These are phyloP conservation scores for Tylopilus sp. DNA, from an alignment of 768 basidiomycete genomes.

Conservation along the genomic window DNA sequence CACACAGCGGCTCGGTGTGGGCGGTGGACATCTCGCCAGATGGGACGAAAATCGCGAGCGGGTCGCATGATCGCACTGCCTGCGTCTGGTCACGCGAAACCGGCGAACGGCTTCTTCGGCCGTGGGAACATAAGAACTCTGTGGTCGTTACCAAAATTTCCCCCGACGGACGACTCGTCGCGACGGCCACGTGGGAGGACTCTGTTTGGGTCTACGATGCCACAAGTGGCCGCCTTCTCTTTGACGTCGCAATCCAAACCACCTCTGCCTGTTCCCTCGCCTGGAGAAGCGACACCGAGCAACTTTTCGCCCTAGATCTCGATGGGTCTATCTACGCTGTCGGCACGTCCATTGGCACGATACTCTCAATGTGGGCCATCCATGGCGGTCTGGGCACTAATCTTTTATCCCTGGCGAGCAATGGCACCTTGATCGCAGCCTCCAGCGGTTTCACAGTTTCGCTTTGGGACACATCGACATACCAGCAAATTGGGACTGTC, in stretches of 20 bases:
- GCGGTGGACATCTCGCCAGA: too few relatives aligned
- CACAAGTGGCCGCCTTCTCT: not conserved
- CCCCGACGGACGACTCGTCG: too few relatives aligned
- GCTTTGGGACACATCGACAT: too few relatives aligned
- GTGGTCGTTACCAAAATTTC: not conserved
- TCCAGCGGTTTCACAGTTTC: too few relatives aligned
- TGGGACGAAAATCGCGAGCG: too few relatives aligned
- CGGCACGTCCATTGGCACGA: not conserved
- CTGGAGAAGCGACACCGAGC: not conserved
- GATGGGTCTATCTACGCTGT: not conserved
- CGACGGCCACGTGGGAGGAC: too few relatives aligned
- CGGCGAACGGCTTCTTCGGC: not conserved
- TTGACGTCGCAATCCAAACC: not conserved
- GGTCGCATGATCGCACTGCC: too few relatives aligned
- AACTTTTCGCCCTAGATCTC: not conserved
- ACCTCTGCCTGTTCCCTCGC: not conserved
- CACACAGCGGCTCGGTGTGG: too few relatives aligned
- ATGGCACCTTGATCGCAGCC: not conserved
- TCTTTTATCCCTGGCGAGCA: not conserved
- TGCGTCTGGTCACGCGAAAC: not conserved
- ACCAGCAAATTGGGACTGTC: too few relatives aligned
- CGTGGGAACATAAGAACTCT: not conserved
- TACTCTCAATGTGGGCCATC: not conserved
- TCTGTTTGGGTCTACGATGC: not conserved
- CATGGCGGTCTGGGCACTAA: not conserved